Evolutionary conservation across 1,139 yeast species (phyloP).

Genomic region (Pichiaceae sp.): DNA sequence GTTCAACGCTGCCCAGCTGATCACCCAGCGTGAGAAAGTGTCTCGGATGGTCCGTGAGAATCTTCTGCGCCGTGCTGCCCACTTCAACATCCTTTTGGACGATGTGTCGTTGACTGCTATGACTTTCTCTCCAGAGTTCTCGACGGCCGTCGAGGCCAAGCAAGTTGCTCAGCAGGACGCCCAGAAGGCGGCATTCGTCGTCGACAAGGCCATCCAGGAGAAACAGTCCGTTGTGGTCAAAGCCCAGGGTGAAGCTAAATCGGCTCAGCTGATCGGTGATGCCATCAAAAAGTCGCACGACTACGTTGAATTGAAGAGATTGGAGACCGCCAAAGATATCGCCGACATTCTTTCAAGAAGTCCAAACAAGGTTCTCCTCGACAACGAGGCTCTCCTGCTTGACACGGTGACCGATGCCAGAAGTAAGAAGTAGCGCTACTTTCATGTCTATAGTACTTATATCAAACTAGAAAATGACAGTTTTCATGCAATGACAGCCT

Average conservation of each 20-base stretch:
- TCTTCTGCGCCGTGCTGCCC: conserved; percentile 83
- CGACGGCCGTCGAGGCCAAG: conserved; percentile 96
- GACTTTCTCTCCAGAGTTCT: conserved; percentile 97
- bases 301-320: conserved; percentile 91
- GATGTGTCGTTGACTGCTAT: conserved; percentile 93
- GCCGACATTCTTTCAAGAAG: conserved; percentile 78
- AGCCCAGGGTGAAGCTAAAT: conserved; percentile 97
- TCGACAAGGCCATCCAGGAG: conserved; percentile 95
- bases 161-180: conserved; percentile 99
- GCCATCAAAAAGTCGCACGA: conserved; percentile 95
- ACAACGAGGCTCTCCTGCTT: conserved; percentile 83
- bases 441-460: conserved; percentile 10
- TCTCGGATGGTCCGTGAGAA: conserved; percentile 87
- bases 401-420: conserved; percentile 74
- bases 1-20: conserved; percentile 94
- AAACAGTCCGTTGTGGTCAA: conserved; percentile 93
- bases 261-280: conserved; percentile 97
- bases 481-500: conserved; percentile 32
- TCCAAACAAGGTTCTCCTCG: conserved; percentile 86
- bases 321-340: conserved; percentile 95
- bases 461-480: background rate
- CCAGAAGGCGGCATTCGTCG: conserved; percentile 94
- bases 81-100: conserved; percentile 80
- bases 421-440: conserved; percentile 14
- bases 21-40: conserved; percentile 96